These are phyloP conservation scores for Citeromyces nyonsensis DNA, from an alignment of 805 yeast genomes.

Conservation along the genomic window DNA sequence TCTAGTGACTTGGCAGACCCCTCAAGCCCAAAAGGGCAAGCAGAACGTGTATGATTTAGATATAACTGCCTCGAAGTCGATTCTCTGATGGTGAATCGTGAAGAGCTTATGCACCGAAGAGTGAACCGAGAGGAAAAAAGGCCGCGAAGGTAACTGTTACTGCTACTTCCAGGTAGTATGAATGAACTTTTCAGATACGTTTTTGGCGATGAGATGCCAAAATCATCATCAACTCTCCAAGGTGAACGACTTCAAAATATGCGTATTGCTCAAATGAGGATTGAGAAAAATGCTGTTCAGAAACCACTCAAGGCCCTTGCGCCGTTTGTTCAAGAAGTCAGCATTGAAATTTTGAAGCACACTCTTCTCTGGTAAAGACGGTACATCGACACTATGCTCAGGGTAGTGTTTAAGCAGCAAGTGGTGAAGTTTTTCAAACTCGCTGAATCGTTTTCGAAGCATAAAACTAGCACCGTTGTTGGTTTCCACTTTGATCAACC, in stretches of 20 bases:
- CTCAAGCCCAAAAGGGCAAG: too few species aligned
- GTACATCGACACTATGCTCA: conserved; percentile 18
- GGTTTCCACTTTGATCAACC: conserved; percentile 6
- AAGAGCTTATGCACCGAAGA: too few species aligned
- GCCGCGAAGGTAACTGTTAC: too few species aligned
- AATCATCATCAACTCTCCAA: conserved; percentile 3
- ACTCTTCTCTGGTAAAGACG: conserved; percentile 36
- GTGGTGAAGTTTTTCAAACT: conserved; percentile 33
- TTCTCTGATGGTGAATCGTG: too few species aligned
- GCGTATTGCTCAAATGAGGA: conserved; percentile 22
- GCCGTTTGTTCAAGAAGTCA: conserved; percentile 34
- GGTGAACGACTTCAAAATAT: conserved; percentile 23
- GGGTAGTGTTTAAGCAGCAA: conserved; percentile 21
- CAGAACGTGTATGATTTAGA: too few species aligned
- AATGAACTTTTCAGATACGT: not conserved
- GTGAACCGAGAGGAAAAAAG: too few species aligned
- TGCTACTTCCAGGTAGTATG: too few species aligned
- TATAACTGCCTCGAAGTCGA: too few species aligned
- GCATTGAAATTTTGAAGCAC: conserved; percentile 23
- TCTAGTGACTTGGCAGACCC: too few species aligned
- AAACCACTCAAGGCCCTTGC: conserved; percentile 46
- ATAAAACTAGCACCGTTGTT: conserved; percentile 20
- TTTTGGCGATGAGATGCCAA: not conserved
- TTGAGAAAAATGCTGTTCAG: conserved; percentile 36
- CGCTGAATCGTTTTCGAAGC: conserved; percentile 48